Base-by-base conservation (phyloP, 352 stramenopile genomes). In the Phytophthora foliorum region DNA sequence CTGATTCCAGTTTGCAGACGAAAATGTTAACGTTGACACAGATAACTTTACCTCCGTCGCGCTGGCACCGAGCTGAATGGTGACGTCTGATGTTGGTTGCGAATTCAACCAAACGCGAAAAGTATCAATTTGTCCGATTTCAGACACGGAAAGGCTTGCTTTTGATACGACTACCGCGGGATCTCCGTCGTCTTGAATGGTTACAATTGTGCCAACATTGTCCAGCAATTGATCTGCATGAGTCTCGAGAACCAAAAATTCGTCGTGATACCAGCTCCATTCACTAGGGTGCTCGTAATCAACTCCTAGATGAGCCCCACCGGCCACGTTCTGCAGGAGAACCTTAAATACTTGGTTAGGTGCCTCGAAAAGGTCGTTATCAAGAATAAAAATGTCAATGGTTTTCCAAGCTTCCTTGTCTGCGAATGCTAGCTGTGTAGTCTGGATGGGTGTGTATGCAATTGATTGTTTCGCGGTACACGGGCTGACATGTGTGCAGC, bases 311-410 rank as follows among this genome's bases (percentile, higher is more conserved):
- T 91, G 82, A 4, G 85, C 85, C 2, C 85, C 85, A 34, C 78
- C 74, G 0, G 34, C 55, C 3, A 77, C 85, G 58, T 88, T 84
- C 19, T 67, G 38, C 10, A 93, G 63, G 29, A 77, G 19, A 0
- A 92, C 67, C 27, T 91, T 91, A 64, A 93, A 93, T 19, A 91
- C 82, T 48, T 72, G 67, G 32, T 88, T 71, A 7, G 85, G 85
- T 19, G 85, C 81, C 64, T 93, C 68, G 36, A 80, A 93, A 24
- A 93, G 45, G 21, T 87, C 65, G 22, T 93, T 81, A 38, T 92
- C 48, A 11, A 76, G n/a, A 48, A 93, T 91, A 1, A 63, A 22
- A 21, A 93, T 89, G 9, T 63, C 69, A 14, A 93, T 58, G 8
- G 50, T 70, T 71, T 81, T 84, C 21, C 34, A 77, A 8, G 67